These are phyloP conservation scores for Monosporascus sp. DNA, from an alignment of 2,329 filamentous ascomycete species.

Conservation along the genomic window DNA sequence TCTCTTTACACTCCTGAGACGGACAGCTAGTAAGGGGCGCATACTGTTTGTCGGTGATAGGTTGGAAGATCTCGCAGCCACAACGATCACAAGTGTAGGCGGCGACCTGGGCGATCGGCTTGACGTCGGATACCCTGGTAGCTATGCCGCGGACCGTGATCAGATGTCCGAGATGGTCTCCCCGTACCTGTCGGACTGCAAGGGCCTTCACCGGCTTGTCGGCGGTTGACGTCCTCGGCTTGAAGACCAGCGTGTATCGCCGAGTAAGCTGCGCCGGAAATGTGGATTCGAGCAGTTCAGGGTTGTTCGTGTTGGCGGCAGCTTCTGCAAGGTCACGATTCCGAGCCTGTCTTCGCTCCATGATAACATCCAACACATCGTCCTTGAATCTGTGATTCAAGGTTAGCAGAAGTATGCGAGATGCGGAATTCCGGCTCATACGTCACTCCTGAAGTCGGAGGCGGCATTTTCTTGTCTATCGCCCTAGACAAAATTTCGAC, in stretches of 20 bases:
- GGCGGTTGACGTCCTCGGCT: constrained; percentile 71
- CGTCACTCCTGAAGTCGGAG: constrained; percentile 71
- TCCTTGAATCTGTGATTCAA: constrained; percentile 75
- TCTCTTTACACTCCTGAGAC: constrained; percentile 82
- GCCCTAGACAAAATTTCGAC: constrained; percentile 86
- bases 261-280: constrained; percentile 91
- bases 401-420: constrained; percentile 21
- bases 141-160: constrained; percentile 94
- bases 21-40: constrained; percentile 82
- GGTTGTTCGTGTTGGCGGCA: constrained; percentile 61
- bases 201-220: constrained; percentile 61
- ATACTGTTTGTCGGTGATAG: constrained; percentile 85
- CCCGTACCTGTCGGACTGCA: constrained; percentile 88
- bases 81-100: constrained; percentile 97
- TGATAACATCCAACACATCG: constrained; percentile 93
- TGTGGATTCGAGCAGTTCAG: constrained; percentile 62
- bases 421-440: constrained; percentile 35
- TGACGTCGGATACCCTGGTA: constrained; percentile 94
- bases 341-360: constrained; percentile 81
- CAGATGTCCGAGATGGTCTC: constrained; percentile 85
- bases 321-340: constrained; percentile 71
- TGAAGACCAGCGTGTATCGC: constrained; percentile 94
- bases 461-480: constrained; percentile 80
- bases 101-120: constrained; percentile 95
- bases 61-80: constrained; percentile 96